Percentiles rank a stretch among this genome's conserved stretches.
These are phyloP conservation scores for Tylopilus sp. DNA, from an alignment of 768 basidiomycete species.

Conservation along the genomic window DNA sequence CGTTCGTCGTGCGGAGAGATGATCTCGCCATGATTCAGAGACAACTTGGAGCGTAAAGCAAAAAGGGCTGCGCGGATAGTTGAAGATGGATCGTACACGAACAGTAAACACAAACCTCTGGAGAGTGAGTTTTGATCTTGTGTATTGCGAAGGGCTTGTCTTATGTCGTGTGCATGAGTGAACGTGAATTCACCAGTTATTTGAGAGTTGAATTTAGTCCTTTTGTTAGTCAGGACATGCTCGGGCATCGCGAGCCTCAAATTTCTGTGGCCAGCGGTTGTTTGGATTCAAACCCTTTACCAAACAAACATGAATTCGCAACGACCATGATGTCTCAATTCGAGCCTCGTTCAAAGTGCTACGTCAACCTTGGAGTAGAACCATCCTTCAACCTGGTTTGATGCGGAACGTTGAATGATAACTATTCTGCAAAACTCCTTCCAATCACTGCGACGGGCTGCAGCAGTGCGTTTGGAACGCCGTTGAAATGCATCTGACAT, in stretches of 20 bases:
- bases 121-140: conserved; percentile 15
- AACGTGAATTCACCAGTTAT: conserved; percentile 13
- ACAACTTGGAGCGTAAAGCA: conserved; percentile 54
- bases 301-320: conserved; percentile 24
- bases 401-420: no score
- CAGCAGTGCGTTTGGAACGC: no score
- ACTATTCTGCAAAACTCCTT: no score
- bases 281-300: conserved; percentile 27
- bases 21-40: conserved; percentile 46
- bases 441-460: no score
- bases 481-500: no score
- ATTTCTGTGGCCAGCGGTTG: conserved; percentile 10
- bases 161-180: conserved; percentile 22
- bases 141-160: conserved; percentile 10
- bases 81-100: background rate
- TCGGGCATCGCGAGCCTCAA: conserved; percentile 16
- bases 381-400: no score
- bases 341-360: no score
- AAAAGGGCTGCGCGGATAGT: conserved; percentile 36
- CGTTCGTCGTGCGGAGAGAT: conserved; percentile 58
- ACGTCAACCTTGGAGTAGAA: no score
- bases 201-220: conserved; percentile 16
- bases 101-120: conserved; percentile 24
- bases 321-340: no score
- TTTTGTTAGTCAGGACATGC: conserved; percentile 20